A percentile compares a stretch with the other conserved stretches of the same genome.
These are phyloP conservation scores for Talaromyces nanjingensis DNA, from an alignment of 495 filamentous ascomycete genomes.

Conservation along the genomic window DNA sequence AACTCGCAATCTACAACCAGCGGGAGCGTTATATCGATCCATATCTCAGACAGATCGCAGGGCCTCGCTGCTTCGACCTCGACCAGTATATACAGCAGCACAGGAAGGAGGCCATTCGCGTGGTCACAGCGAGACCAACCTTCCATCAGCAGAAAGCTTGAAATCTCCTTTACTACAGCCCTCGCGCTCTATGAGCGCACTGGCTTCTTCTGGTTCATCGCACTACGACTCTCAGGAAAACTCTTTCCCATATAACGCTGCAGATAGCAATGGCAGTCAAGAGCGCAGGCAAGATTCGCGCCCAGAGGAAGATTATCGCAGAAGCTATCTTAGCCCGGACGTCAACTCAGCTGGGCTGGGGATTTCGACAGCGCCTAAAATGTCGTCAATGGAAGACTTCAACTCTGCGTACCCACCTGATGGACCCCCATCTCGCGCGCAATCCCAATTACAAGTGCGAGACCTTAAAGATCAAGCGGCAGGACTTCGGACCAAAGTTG, in stretches of 20 bases:
- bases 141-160: conserved; percentile 33
- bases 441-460: conserved; percentile 62
- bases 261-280: conserved; percentile 29
- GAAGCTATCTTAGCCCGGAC: conserved; percentile 9
- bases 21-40: conserved; percentile 35
- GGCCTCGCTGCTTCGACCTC: conserved; percentile 27
- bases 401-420: conserved; percentile 29
- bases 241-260: conserved; percentile 34
- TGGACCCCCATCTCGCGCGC: conserved; percentile 34
- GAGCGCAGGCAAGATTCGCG: conserved; percentile 11
- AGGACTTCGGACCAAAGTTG: conserved; percentile 86
- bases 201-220: conserved; percentile 32
- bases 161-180: conserved; percentile 19
- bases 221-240: conserved; percentile 30
- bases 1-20: conserved; percentile 26
- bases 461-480: conserved; percentile 90
- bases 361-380: conserved; percentile 18
- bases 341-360: conserved; percentile 24
- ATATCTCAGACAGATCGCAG: conserved; percentile 36
- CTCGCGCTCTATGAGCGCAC: conserved; percentile 37
- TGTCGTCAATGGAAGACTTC: conserved; percentile 26
- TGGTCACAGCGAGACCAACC: conserved; percentile 50
- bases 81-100: conserved; percentile 26
- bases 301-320: conserved; percentile 7
- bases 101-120: conserved; percentile 42